These are phyloP conservation scores for Polychaeton citri DNA, from an alignment of 2,329 filamentous ascomycete species.

Conservation along the genomic window DNA sequence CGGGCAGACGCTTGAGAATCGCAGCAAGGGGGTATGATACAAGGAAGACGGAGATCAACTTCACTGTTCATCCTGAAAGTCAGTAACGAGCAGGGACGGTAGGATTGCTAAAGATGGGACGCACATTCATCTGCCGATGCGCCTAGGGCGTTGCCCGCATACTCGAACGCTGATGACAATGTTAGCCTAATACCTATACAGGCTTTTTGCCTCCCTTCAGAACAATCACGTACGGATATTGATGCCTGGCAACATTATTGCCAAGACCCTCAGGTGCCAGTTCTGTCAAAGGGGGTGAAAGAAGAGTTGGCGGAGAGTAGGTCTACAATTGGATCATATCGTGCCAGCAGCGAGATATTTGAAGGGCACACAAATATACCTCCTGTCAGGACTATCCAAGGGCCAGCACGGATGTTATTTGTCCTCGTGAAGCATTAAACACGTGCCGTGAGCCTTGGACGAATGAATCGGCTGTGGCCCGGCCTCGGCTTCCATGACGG, in stretches of 20 bases:
- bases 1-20: slow-evolving; percentile 78
- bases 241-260: slow-evolving; percentile 49
- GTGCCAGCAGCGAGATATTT: too few species aligned
- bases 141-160: slow-evolving; percentile 43
- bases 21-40: slow-evolving; percentile 85
- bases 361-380: too few species aligned
- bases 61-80: slow-evolving; percentile 47
- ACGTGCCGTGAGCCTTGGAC: too few species aligned
- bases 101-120: slow-evolving; percentile 6
- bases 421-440: too few species aligned
- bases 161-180: slow-evolving; percentile 51
- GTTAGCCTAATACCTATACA: too few species aligned
- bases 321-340: too few species aligned
- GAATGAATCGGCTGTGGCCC: too few species aligned
- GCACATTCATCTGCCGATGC: slow-evolving; percentile 52
- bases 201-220: too few species aligned
- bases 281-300: neutral
- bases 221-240: slow-evolving; percentile 48
- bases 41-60: slow-evolving; percentile 81
- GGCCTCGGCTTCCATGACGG: too few species aligned
- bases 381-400: too few species aligned
- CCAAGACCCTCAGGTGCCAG: neutral
- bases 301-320: neutral
- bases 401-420: too few species aligned
- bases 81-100: neutral